A percentile compares a stretch with the other conserved stretches of the same genome.
These are phyloP conservation scores for Ustulina deusta DNA, from an alignment of 2,329 filamentous ascomycete genomes.

Conservation along the genomic window DNA sequence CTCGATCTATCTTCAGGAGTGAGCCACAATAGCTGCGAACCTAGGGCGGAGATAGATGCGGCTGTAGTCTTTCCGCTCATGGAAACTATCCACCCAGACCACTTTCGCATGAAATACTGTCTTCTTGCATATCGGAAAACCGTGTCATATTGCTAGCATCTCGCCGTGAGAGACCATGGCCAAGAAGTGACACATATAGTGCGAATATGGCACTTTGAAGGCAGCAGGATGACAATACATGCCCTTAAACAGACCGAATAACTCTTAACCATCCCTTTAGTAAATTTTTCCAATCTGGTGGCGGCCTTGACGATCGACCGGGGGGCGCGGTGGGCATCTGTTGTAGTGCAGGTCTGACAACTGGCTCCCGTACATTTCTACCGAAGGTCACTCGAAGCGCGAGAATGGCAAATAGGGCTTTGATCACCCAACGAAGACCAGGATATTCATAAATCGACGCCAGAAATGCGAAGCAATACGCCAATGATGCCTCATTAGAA, in stretches of 20 bases:
- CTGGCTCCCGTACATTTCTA: background rate
- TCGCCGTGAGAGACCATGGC: background rate
- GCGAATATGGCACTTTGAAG: background rate
- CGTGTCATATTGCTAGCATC: background rate
- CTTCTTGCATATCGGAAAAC: background rate
- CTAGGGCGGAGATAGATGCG: background rate
- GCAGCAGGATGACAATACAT: background rate
- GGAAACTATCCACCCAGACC: background rate
- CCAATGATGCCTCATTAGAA: conserved; percentile 25
- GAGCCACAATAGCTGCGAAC: background rate
- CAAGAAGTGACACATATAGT: background rate
- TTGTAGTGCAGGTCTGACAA: background rate
- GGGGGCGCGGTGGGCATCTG: background rate
- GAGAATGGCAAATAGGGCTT: background rate
- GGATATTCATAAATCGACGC: conserved; percentile 5
- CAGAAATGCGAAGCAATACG: background rate
- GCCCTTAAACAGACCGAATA: background rate
- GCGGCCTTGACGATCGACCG: background rate
- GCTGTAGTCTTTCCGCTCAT: too few relatives aligned
- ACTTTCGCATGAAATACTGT: background rate
- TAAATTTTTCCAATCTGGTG: background rate
- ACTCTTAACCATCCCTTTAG: background rate
- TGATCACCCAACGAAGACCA: background rate
- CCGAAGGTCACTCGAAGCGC: background rate
- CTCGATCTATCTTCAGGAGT: background rate